A percentile compares a stretch with the other conserved stretches of the same genome.
Evolutionary conservation across 2,329 filamentous ascomycete species (phyloP).

Genomic region (Aotearoamyces nothofagi): DNA sequence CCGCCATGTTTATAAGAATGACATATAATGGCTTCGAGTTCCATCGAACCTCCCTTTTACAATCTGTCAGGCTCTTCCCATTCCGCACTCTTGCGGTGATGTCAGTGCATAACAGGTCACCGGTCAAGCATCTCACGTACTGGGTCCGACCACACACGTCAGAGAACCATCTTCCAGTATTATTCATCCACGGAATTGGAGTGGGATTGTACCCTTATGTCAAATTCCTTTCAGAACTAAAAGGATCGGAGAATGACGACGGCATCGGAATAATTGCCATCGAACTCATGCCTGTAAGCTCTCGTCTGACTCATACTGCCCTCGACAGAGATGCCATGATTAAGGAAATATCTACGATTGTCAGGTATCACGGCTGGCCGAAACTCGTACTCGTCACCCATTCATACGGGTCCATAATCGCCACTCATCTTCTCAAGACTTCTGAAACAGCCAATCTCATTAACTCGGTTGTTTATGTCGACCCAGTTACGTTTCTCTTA

Average conservation of each 20-base stretch:
- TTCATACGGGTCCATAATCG: constrained; percentile 36
- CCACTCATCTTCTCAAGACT: constrained; percentile 36
- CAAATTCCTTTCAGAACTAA: constrained; percentile 36
- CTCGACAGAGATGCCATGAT: constrained; percentile 31
- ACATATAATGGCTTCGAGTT: constrained; percentile 30
- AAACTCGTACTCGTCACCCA: constrained; percentile 38
- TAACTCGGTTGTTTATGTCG: constrained; percentile 35
- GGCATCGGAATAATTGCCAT: constrained; percentile 38
- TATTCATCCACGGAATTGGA: constrained; percentile 51
- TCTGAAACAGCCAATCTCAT: constrained; percentile 25
- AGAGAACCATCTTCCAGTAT: constrained; percentile 34
- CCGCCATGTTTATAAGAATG: constrained; percentile 21
- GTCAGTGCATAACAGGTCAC: constrained; percentile 27
- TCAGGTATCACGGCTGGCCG: constrained; percentile 32
- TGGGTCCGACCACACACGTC: constrained; percentile 47
- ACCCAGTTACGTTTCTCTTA: constrained; percentile 43
- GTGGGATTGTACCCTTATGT: constrained; percentile 42
- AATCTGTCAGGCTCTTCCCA: constrained; percentile 34
- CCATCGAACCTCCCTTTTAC: constrained; percentile 26
- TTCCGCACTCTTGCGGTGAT: constrained; percentile 32
- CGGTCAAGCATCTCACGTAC: constrained; percentile 34
- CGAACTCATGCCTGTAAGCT: constrained; percentile 43
- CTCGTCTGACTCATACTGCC: constrained; percentile 35
- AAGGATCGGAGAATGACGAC: constrained; percentile 19
- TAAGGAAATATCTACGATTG: constrained; percentile 33